phyloP scores from a whole-genome alignment of 2,329 filamentous ascomycete genomes.

The Aureobasidium namibiae region DNA sequence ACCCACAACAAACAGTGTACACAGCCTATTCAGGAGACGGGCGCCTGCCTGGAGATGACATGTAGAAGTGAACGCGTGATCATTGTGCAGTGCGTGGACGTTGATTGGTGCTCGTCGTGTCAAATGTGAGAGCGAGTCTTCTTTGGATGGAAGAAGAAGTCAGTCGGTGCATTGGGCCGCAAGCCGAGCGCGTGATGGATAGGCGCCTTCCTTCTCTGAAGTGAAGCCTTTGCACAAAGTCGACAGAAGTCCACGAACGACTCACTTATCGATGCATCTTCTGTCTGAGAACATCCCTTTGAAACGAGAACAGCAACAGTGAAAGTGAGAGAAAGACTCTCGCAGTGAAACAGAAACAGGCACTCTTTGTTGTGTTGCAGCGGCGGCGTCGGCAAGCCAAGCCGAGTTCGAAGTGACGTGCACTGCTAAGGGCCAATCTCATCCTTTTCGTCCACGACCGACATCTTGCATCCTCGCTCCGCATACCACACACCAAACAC shows the following conservation, averaged over 20 bases:
- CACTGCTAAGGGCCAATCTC: constrained; percentile 2
- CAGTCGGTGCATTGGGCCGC: background rate
- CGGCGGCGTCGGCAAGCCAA: background rate
- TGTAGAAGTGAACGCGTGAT: background rate
- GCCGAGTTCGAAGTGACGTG: too few relatives aligned
- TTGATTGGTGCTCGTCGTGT: background rate
- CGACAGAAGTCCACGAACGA: background rate
- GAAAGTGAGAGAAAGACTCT: background rate
- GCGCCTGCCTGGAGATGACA: background rate
- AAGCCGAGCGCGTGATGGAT: constrained; percentile 2
- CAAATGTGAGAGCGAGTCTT: background rate
- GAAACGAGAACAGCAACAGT: background rate
- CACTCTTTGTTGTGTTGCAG: constrained; percentile 5
- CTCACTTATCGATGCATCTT: background rate
- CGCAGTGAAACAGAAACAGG: background rate
- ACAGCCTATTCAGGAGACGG: background rate
- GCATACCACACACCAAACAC: constrained; percentile 16
- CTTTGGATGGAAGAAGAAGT: background rate
- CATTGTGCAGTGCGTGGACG: background rate
- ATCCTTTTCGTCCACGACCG: constrained; percentile 9
- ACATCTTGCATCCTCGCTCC: constrained; percentile 13
- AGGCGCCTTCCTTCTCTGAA: background rate
- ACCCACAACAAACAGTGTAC: constrained; percentile 1
- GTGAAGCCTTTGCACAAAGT: background rate
- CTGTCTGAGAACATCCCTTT: background rate